Evolutionary conservation across 257 asterid genomes (phyloP).

Genomic region (Voacanga thouarsii): DNA sequence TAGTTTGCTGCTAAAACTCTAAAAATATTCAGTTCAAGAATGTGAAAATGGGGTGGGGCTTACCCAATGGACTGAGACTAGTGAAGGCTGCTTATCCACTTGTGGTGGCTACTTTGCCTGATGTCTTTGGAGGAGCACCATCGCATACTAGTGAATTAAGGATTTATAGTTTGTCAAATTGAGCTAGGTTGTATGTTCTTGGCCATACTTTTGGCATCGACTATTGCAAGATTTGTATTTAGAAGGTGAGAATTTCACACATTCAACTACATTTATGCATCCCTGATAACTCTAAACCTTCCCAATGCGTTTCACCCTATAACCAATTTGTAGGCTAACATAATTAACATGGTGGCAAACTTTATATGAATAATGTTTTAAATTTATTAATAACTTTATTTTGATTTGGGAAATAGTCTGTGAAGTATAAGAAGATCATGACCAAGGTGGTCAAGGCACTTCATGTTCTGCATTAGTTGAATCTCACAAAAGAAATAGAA

Average conservation of each 20-base stretch:
- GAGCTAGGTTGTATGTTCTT: conserved; percentile 29
- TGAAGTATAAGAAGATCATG: conserved; percentile 15
- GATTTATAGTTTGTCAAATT: conserved; percentile 28
- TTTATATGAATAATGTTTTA: not conserved
- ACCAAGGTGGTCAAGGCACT: too few relatives aligned
- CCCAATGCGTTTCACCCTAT: too few relatives aligned
- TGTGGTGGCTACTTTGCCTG: conserved; percentile 33
- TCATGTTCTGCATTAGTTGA: too few relatives aligned
- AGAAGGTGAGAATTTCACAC: conserved; percentile 20
- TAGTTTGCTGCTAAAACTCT: too few relatives aligned
- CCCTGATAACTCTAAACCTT: too few relatives aligned
- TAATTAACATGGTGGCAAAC: not conserved
- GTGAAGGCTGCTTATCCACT: conserved; percentile 27
- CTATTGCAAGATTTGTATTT: conserved; percentile 31
- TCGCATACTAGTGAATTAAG: conserved; percentile 15
- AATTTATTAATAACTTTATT: too few relatives aligned
- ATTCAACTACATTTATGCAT: too few relatives aligned
- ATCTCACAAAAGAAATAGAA: too few relatives aligned
- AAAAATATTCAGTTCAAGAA: too few relatives aligned
- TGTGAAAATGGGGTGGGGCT: conserved; percentile 37
- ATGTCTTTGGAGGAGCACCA: conserved; percentile 36
- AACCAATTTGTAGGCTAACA: too few relatives aligned
- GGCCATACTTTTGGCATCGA: conserved; percentile 31
- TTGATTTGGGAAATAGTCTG: conserved; percentile 1
- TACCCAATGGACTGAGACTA: conserved; percentile 32